A percentile compares a stretch with the other conserved stretches of the same genome.
Conservation (phyloP, 1,284 basidiomycete genomes). For the Macrocystidia cucumis region DNA sequence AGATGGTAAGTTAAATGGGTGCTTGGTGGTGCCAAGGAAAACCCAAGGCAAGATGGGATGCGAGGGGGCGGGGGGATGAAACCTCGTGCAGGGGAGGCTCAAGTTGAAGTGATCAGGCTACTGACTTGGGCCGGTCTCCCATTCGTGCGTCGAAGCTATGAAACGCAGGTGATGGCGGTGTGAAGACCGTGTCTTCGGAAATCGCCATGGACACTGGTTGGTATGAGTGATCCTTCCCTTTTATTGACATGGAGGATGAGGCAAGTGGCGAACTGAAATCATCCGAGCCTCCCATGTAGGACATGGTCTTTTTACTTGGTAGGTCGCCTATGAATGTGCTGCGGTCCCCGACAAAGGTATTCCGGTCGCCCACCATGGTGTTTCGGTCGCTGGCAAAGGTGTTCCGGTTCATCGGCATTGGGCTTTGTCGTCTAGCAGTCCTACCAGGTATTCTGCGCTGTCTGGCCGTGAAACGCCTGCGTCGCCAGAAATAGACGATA, state of each 20-base stretch:
- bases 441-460: slow-evolving; percentile 39
- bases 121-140: slow-evolving; percentile 31
- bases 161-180: slow-evolving; percentile 59
- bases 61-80: neutral
- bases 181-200: slow-evolving; percentile 59
- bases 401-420: slow-evolving; percentile 40
- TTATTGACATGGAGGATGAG: too few relatives aligned
- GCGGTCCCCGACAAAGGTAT: too few relatives aligned
- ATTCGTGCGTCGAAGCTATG: slow-evolving; percentile 30
- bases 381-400: slow-evolving; percentile 31
- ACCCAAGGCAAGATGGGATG: too few relatives aligned
- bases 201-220: slow-evolving; percentile 71
- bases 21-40: too few relatives aligned
- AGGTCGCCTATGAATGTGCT: too few relatives aligned
- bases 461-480: slow-evolving; percentile 23
- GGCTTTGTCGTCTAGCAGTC: too few relatives aligned
- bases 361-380: too few relatives aligned
- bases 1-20: too few relatives aligned
- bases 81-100: slow-evolving; percentile 2
- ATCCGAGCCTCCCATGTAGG: too few relatives aligned
- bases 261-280: too few relatives aligned
- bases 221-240: too few relatives aligned
- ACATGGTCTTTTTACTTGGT: too few relatives aligned
- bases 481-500: slow-evolving; percentile 41
- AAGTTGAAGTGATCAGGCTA: slow-evolving; percentile 18